Evolutionary conservation across 2,329 filamentous ascomycete species (phyloP).

Genomic region (Colletotrichum sp.): DNA sequence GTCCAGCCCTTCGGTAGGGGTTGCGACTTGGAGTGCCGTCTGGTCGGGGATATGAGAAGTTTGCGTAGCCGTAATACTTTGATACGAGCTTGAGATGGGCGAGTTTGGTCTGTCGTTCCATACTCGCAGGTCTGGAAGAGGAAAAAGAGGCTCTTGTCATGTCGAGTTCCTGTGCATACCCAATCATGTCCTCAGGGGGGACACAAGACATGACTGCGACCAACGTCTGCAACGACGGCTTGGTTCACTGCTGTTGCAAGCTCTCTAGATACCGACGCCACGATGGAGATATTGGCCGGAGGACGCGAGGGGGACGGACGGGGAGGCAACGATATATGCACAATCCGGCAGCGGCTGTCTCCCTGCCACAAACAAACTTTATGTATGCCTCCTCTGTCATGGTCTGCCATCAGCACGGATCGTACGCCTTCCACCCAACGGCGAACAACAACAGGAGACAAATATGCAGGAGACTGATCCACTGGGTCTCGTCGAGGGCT

Average conservation of each 20-base stretch:
- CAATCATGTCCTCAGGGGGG: conserved; percentile 13
- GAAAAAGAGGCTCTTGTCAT: not conserved
- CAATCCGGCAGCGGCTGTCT: not conserved
- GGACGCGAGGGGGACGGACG: not conserved
- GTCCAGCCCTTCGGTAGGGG: conserved; percentile 16
- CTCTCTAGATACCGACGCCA: not conserved
- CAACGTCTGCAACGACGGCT: conserved; percentile 12
- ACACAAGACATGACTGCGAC: conserved; percentile 11
- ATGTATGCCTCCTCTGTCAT: conserved; percentile 8
- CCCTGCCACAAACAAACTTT: conserved; percentile 20
- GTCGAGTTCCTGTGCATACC: conserved; percentile 3
- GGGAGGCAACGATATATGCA: conserved; percentile 23
- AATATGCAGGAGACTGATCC: conserved; percentile 21
- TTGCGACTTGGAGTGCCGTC: conserved; percentile 23
- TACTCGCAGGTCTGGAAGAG: conserved; percentile 25
- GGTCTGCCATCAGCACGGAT: conserved; percentile 4
- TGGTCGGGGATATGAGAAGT: conserved; percentile 44
- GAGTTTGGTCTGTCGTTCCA: conserved; percentile 41
- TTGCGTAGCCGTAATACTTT: conserved; percentile 43
- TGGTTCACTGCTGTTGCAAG: not conserved
- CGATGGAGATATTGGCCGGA: not conserved
- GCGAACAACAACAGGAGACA: conserved; percentile 21
- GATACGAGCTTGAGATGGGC: conserved; percentile 43
- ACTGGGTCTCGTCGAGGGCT: conserved; percentile 1
- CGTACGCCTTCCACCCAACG: conserved; percentile 8